Base-by-base conservation (phyloP, 208 protist genomes). In the Wallacemonas sp. region DNA sequence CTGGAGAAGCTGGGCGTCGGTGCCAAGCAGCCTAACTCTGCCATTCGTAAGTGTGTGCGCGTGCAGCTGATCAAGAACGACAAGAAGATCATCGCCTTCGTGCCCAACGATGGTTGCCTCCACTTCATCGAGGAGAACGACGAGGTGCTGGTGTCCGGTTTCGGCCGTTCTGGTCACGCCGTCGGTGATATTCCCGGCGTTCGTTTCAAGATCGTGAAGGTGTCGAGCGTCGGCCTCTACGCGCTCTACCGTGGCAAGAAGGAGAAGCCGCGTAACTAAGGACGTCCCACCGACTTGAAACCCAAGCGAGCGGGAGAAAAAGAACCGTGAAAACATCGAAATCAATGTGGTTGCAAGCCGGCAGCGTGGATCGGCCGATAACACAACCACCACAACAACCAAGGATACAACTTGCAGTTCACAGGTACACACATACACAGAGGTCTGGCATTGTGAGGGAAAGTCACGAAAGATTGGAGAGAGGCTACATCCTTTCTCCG, bases 1-100 rank as follows among this genome's bases (percentile, higher is more conserved):
- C 75, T 99, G 63, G 98, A 99, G 92, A 99, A 99, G 93, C 95
- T 99, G 71, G 99, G 99, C 81, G 98, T 99, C 82, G 99, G 99
- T 80, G 95, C 98, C 55, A 99, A 99, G 87, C 99, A 99, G 97
- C 99, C 99, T 75, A 99, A 99, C 98, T 99, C 99, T 76, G 99
- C 99, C 62, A 99, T 99, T 80, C 98, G 99, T 94, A 99, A 99
- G 91, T 99, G 98, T 85, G 98, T 99, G 48, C 97, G 98, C 87
- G 99, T 99, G 63, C 98, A 99, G 93, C 96, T 99, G 44, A 99
- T 99, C 90, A 99, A 99, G 96, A 99, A 99, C 96, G 97, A 98
- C 76, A 99, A 99, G 96, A 99, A 99, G 81, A 99, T 99, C 82
- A 97, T 99, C 61, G 98, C 98, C 63, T 99, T 99, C 94, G 99